phyloP scores from a whole-genome alignment of 768 basidiomycete genomes.

The Daedaleopsis nitida region DNA sequence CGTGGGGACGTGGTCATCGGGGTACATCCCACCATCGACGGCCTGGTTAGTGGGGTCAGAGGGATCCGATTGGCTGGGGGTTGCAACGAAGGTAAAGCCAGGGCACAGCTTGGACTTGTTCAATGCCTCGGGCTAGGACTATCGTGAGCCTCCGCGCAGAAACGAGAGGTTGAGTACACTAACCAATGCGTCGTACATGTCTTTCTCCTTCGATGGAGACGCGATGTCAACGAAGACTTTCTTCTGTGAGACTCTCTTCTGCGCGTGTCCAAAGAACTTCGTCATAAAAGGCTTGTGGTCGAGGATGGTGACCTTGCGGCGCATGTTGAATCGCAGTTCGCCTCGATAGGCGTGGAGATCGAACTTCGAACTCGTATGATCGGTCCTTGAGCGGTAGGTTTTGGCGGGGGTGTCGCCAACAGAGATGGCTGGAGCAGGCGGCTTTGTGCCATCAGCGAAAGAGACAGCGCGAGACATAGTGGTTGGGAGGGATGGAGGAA shows the following conservation, averaged over 20 bases:
- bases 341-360: neutral
- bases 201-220: neutral
- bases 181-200: conserved; percentile 3
- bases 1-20: neutral
- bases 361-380: neutral
- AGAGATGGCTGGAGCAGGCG: neutral
- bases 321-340: conserved; percentile 9
- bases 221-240: neutral
- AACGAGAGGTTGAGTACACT: neutral
- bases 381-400: neutral
- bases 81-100: neutral
- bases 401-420: neutral
- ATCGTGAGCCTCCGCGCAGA: neutral
- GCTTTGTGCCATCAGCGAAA: neutral
- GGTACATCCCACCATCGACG: conserved; percentile 4
- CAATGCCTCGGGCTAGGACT: neutral
- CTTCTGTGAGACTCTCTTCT: neutral
- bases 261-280: neutral
- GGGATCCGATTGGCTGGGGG: neutral
- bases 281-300: neutral
- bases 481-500: neutral
- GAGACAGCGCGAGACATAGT: neutral
- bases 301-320: neutral
- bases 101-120: neutral
- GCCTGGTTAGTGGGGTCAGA: neutral